Conservation (phyloP, 768 basidiomycete genomes). For the Coprinopsis cinerea region DNA sequence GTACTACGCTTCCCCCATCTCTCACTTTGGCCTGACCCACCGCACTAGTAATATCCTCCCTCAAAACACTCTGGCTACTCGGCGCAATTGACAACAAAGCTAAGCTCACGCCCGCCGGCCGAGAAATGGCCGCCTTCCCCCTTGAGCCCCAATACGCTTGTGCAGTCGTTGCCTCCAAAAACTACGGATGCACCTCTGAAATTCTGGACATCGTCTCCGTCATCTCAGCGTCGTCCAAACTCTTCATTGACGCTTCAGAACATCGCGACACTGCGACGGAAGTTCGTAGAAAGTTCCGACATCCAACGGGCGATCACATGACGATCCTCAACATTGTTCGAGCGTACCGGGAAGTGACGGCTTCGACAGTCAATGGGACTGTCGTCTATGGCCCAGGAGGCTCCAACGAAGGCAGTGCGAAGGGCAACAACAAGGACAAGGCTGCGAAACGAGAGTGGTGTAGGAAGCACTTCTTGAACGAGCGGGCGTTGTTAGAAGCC, state of each 20-base stretch:
- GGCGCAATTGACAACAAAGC: constrained; percentile 69
- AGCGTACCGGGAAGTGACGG: constrained; percentile 67
- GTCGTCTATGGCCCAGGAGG: neutral
- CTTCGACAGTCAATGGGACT: neutral
- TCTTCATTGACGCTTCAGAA: constrained; percentile 74
- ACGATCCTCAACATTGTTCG: constrained; percentile 82
- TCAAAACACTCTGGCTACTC: constrained; percentile 72
- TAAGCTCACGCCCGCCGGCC: constrained; percentile 65
- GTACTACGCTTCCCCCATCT: constrained; percentile 20
- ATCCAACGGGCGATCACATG: constrained; percentile 86
- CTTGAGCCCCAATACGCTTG: constrained; percentile 84
- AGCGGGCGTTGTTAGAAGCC: constrained; percentile 74
- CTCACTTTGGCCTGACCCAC: neutral
- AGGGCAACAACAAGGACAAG: constrained; percentile 44
- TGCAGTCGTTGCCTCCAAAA: constrained; percentile 71
- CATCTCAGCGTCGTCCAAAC: constrained; percentile 71
- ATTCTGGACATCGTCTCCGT: constrained; percentile 82
- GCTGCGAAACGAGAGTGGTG: constrained; percentile 70
- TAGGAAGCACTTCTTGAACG: constrained; percentile 74
- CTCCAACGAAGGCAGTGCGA: constrained; percentile 12
- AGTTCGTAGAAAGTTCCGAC: constrained; percentile 72
- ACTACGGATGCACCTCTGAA: constrained; percentile 67
- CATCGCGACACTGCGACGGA: constrained; percentile 68
- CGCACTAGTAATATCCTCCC: constrained; percentile 49
- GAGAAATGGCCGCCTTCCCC: constrained; percentile 85